Evolutionary conservation across 1,139 yeast genomes (phyloP).

Genomic region (Lodderomyces jiufengensis): DNA sequence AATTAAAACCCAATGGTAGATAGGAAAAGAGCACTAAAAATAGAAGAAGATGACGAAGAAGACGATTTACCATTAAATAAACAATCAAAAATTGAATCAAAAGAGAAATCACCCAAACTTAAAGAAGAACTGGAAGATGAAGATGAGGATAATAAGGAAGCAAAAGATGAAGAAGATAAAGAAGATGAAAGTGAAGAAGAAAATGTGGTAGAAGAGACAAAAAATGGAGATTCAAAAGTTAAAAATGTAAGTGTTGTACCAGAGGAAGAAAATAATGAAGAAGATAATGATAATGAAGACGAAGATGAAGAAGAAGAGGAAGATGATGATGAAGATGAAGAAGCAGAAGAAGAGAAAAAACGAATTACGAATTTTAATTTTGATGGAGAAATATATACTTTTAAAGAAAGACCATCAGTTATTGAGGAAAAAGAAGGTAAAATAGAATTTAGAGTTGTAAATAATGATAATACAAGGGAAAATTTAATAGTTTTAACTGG

Average conservation of each 20-base stretch:
- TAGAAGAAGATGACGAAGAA: constrained; percentile 28
- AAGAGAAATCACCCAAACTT: constrained; percentile 5
- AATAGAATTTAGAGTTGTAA: constrained; percentile 92
- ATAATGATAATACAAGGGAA: constrained; percentile 86
- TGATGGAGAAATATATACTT: constrained; percentile 80
- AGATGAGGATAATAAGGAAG: constrained; percentile 9
- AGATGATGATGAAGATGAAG: constrained; percentile 42
- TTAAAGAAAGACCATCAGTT: constrained; percentile 90
- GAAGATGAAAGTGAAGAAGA: constrained; percentile 21
- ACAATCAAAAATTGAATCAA: constrained; percentile 21
- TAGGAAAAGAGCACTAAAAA: constrained; percentile 25
- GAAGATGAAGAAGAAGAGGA: constrained; percentile 27
- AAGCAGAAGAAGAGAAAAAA: constrained; percentile 51
- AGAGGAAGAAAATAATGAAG: constrained; percentile 9
- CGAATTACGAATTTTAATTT: constrained; percentile 46
- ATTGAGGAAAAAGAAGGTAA: constrained; percentile 88
- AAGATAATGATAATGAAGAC: constrained; percentile 17
- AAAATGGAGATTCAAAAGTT: constrained; percentile 2
- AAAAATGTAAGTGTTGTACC: constrained; percentile 10
- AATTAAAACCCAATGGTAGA: constrained; percentile 24
- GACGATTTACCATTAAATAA: constrained; percentile 37
- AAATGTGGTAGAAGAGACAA: constrained; percentile 23
- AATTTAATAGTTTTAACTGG: constrained; percentile 92
- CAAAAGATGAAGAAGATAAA: constrained; percentile 21
- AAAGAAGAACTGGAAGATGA: constrained; percentile 13